These are phyloP conservation scores for Ogataea pilisensis DNA, from an alignment of 805 yeast species.

Conservation along the genomic window DNA sequence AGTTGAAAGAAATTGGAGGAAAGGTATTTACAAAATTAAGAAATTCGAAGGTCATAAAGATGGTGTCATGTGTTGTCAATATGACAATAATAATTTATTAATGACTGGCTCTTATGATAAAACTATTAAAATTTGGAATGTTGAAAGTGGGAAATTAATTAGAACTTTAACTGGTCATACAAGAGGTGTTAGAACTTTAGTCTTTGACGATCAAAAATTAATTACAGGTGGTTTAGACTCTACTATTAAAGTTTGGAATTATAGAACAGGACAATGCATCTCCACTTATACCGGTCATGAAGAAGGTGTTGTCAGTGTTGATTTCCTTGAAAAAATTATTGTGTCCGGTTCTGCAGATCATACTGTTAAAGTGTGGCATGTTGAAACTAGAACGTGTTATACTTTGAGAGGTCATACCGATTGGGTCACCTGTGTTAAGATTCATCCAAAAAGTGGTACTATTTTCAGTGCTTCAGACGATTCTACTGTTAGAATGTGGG, in stretches of 20 bases:
- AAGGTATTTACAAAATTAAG: conserved; percentile 62
- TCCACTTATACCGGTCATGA: conserved; percentile 92
- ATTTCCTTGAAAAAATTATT: conserved; percentile 72
- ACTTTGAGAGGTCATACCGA: conserved; percentile 91
- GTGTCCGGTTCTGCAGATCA: conserved; percentile 93
- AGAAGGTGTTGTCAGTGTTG: conserved; percentile 80
- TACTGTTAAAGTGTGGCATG: conserved; percentile 95
- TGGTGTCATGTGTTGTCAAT: conserved; percentile 85
- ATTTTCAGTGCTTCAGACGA: conserved; percentile 90
- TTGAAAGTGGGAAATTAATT: conserved; percentile 70
- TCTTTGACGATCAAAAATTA: conserved; percentile 82
- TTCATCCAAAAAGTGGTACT: conserved; percentile 74
- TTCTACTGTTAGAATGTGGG: conserved; percentile 93
- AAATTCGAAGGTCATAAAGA: conserved; percentile 79
- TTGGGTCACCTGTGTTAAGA: conserved; percentile 86
- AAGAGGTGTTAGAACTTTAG: conserved; percentile 79
- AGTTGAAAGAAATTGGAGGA: conserved; percentile 94
- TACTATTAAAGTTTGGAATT: conserved; percentile 94
- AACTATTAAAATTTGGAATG: conserved; percentile 90
- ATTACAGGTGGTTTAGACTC: conserved; percentile 91
- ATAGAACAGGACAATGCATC: conserved; percentile 88
- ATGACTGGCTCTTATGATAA: conserved; percentile 93
- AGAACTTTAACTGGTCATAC: conserved; percentile 84
- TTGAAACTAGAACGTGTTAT: conserved; percentile 86
- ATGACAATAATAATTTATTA: conserved; percentile 65